Percentiles rank a stretch among this genome's conserved stretches.
Evolutionary conservation across 208 protist species (phyloP).

Genomic region (Strigomonas galati): DNA sequence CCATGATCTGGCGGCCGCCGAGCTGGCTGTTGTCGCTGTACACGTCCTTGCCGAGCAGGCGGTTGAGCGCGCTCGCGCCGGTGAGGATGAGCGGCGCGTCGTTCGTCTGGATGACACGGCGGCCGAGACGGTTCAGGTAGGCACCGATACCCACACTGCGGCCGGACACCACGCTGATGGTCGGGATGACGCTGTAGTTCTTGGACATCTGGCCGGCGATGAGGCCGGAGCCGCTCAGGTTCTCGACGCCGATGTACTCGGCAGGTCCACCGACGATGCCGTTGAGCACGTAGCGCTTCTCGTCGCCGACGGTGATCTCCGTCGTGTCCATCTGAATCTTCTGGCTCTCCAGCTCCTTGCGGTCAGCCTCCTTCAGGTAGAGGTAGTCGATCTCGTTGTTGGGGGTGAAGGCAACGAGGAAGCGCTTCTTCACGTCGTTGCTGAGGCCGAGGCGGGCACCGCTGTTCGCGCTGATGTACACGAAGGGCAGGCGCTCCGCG

Average conservation of each 20-base stretch:
- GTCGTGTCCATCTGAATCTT: conserved; percentile 48
- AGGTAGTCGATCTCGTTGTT: conserved; percentile 92
- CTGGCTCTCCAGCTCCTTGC: conserved; percentile 48
- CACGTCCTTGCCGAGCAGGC: conserved; percentile 95
- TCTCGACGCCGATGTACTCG: conserved; percentile 97
- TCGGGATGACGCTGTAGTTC: conserved; percentile 97
- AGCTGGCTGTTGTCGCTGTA: conserved; percentile 97
- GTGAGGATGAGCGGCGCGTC: conserved; percentile 95
- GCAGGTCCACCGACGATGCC: conserved; percentile 90
- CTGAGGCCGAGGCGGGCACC: conserved; percentile 96
- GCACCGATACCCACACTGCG: conserved; percentile 98
- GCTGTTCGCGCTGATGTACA: conserved; percentile 97
- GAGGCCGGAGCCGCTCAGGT: conserved; percentile 95
- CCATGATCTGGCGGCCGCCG: conserved; percentile 97
- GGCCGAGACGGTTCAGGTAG: conserved; percentile 97
- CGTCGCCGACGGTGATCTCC: conserved; percentile 38
- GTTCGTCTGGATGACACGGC: conserved; percentile 94
- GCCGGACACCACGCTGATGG: conserved; percentile 95
- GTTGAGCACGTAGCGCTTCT: conserved; percentile 83
- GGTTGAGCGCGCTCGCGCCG: conserved; percentile 90
- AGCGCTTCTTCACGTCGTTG: conserved; percentile 90
- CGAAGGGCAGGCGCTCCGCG: conserved; percentile 86
- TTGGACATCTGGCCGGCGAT: conserved; percentile 97
- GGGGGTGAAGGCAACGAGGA: conserved; percentile 88
- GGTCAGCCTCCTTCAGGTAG: conserved; percentile 92